Percentiles rank a stretch among this genome's conserved stretches.
Conservation (phyloP, 2,329 filamentous ascomycete species). For the Taxawa tesnikishii region DNA sequence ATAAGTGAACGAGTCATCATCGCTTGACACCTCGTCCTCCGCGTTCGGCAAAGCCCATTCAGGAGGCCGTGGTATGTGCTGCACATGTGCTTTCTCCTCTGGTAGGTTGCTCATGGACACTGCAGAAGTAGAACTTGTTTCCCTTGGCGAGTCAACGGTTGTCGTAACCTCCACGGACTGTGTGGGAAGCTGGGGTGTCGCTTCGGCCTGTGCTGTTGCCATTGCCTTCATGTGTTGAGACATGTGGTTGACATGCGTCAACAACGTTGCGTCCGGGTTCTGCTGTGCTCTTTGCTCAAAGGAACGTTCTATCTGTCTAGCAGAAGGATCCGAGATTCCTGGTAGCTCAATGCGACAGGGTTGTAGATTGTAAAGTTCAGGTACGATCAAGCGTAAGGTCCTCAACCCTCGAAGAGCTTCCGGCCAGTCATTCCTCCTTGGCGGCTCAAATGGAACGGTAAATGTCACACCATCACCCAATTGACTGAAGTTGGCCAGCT, state of each 20-base stretch:
- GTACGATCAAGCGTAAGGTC: slow-evolving; percentile 56
- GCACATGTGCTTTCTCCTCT: slow-evolving; percentile 52
- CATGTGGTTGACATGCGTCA: slow-evolving; percentile 64
- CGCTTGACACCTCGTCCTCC: slow-evolving; percentile 20
- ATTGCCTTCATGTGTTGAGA: slow-evolving; percentile 58
- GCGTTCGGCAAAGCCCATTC: slow-evolving; percentile 48
- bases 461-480: slow-evolving; percentile 59
- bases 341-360: slow-evolving; percentile 53
- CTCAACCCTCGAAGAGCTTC: slow-evolving; percentile 47
- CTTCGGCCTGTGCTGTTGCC: slow-evolving; percentile 29
- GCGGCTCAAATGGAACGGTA: slow-evolving; percentile 57
- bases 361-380: slow-evolving; percentile 59
- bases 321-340: slow-evolving; percentile 48
- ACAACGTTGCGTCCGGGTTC: slow-evolving; percentile 50
- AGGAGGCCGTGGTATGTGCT: slow-evolving; percentile 61
- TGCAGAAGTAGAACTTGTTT: neutral
- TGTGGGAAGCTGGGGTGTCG: slow-evolving; percentile 8
- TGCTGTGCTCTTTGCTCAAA: slow-evolving; percentile 49
- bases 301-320: slow-evolving; percentile 49
- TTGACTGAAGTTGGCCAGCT: slow-evolving; percentile 53
- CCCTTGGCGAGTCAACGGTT: neutral
- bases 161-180: slow-evolving; percentile 8
- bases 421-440: slow-evolving; percentile 49
- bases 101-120: slow-evolving; percentile 4
- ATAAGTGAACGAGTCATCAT: slow-evolving; percentile 29